phyloP scores from a whole-genome alignment of 2,329 filamentous ascomycete genomes.

The Neurospora sp. region DNA sequence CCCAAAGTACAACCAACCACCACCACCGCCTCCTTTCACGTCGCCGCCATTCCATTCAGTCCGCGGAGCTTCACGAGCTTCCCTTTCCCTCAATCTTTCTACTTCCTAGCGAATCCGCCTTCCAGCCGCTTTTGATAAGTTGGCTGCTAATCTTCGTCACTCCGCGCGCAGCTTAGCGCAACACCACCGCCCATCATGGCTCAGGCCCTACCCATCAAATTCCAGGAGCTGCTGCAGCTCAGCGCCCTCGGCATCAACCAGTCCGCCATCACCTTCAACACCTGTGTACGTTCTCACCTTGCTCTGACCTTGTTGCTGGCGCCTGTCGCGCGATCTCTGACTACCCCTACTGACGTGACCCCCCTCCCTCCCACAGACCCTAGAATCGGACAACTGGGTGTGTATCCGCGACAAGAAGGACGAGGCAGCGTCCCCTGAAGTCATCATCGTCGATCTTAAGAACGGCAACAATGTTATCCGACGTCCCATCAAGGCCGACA shows the following conservation, averaged over 20 bases:
- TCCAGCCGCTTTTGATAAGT: conserved; percentile 19
- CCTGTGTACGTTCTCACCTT: conserved; percentile 51
- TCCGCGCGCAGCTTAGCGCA: conserved; percentile 24
- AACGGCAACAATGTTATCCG: conserved; percentile 93
- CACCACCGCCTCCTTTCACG: conserved; percentile 10
- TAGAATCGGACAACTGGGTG: conserved; percentile 95
- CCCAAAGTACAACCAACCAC: background rate
- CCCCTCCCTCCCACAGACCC: conserved; percentile 49
- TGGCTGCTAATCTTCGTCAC: conserved; percentile 17
- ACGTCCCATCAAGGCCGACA: conserved; percentile 96
- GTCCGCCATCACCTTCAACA: conserved; percentile 67
- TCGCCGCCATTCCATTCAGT: conserved; percentile 4
- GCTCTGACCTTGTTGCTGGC: conserved; percentile 3
- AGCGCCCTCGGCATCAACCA: conserved; percentile 27
- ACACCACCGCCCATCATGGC: conserved; percentile 23
- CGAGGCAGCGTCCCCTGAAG: conserved; percentile 75
- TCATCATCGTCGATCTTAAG: conserved; percentile 96
- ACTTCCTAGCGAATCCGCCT: background rate
- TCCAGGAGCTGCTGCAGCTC: conserved; percentile 32
- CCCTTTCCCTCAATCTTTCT: background rate
- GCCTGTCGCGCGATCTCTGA: conserved; percentile 13
- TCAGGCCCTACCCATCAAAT: conserved; percentile 28
- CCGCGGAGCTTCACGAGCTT: conserved; percentile 5
- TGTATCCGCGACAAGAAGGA: conserved; percentile 92
- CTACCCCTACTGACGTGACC: background rate